These are phyloP conservation scores for Lineolata rhizophorae DNA, from an alignment of 495 filamentous ascomycete genomes.

Conservation along the genomic window DNA sequence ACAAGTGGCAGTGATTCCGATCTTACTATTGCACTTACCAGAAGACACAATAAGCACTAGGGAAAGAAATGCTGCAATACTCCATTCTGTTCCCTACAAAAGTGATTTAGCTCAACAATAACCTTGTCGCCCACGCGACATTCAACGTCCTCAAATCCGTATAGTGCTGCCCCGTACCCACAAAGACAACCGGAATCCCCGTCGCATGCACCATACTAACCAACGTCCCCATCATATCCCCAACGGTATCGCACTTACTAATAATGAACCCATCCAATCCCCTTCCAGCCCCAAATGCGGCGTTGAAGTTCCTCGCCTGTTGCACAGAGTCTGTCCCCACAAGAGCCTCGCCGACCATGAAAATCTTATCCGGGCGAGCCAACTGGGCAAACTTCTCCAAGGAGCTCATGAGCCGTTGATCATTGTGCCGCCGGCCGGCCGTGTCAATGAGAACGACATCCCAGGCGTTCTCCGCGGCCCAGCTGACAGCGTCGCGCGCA, in stretches of 20 bases:
- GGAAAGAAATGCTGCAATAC: too few relatives aligned
- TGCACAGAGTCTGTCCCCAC: slow-evolving; percentile 88
- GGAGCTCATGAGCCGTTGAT: slow-evolving; percentile 80
- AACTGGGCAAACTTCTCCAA: slow-evolving; percentile 95
- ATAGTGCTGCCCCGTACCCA: slow-evolving; percentile 94
- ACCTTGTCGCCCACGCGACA: slow-evolving; percentile 71
- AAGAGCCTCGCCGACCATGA: slow-evolving; percentile 96
- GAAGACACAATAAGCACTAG: too few relatives aligned
- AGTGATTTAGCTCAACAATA: slow-evolving; percentile 42
- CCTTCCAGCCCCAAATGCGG: slow-evolving; percentile 62
- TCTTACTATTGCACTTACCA: too few relatives aligned
- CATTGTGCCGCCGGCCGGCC: slow-evolving; percentile 85
- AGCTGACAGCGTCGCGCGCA: slow-evolving; percentile 74
- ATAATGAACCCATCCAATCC: slow-evolving; percentile 90
- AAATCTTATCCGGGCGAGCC: slow-evolving; percentile 87
- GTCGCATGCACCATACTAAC: slow-evolving; percentile 97
- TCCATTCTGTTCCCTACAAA: too few relatives aligned
- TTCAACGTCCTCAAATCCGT: slow-evolving; percentile 83
- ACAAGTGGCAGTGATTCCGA: too few relatives aligned
- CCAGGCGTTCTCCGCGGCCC: slow-evolving; percentile 50
- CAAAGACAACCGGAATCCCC: slow-evolving; percentile 79
- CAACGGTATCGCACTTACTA: slow-evolving; percentile 94
- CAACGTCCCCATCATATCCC: slow-evolving; percentile 92
- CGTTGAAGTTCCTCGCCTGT: slow-evolving; percentile 90
- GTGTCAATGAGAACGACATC: slow-evolving; percentile 96